Conservation (phyloP, 106 monocot genomes). For the Dioscorea alata region DNA sequence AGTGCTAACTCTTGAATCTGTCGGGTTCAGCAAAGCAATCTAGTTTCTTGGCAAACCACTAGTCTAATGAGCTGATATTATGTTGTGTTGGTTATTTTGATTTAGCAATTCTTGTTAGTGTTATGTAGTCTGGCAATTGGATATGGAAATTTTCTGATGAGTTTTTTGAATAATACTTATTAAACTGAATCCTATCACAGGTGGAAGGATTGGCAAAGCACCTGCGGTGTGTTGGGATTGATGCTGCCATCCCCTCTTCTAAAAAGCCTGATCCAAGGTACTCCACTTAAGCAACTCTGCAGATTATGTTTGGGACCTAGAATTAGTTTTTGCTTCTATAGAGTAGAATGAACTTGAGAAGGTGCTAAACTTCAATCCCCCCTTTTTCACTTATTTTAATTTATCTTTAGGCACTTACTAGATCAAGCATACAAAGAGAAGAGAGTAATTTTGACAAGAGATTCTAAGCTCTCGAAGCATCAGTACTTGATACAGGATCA, state of each 20-base stretch:
- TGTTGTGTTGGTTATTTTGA: too few species aligned
- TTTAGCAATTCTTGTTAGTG: too few species aligned
- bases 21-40: too few species aligned
- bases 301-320: background rate
- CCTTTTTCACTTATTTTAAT: background rate
- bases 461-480: slow-evolving; percentile 80
- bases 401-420: slow-evolving; percentile 50
- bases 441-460: slow-evolving; percentile 79
- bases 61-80: too few species aligned
- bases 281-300: background rate
- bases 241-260: slow-evolving; percentile 74
- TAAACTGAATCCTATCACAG: slow-evolving; percentile 20
- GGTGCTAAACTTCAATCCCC: background rate
- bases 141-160: too few species aligned
- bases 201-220: slow-evolving; percentile 91
- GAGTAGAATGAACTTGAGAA: background rate
- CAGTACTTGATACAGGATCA: slow-evolving; percentile 75
- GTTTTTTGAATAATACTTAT: too few species aligned
- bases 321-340: background rate
- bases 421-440: slow-evolving; percentile 90
- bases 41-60: too few species aligned
- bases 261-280: slow-evolving; percentile 92
- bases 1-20: too few species aligned
- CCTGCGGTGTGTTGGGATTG: slow-evolving; percentile 97
- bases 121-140: too few species aligned